These are phyloP conservation scores for Cryptosporidium sp. DNA, from an alignment of 169 alveolate genomes.

Conservation along the genomic window DNA sequence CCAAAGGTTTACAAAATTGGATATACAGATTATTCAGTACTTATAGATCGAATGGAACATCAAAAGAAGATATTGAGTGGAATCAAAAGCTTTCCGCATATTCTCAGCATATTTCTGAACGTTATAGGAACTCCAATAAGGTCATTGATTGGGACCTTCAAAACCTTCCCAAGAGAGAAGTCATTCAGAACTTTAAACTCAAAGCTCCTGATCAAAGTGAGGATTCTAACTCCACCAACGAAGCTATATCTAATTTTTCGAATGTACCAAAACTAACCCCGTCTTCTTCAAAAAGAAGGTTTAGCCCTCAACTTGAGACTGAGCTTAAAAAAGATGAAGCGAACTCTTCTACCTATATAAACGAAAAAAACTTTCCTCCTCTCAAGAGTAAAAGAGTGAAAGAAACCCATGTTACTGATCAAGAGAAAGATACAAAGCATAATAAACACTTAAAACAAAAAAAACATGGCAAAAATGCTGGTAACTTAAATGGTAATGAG, in stretches of 20 bases:
- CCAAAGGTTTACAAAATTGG: conserved; percentile 61
- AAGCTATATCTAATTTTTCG: not conserved
- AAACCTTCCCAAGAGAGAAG: conserved; percentile 54
- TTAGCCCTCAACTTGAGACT: not conserved
- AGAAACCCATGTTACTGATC: not conserved
- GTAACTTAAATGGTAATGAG: not conserved
- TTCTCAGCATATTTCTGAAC: conserved; percentile 35
- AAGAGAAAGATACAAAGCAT: not conserved
- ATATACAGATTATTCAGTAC: conserved; percentile 25
- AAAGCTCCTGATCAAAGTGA: not conserved
- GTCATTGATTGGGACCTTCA: conserved; percentile 61
- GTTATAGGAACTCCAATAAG: conserved; percentile 28
- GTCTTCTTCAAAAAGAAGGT: not conserved
- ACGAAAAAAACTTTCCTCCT: not conserved
- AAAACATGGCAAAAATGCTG: not conserved
- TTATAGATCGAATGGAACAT: conserved; percentile 58
- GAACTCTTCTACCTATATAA: not conserved
- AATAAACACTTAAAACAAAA: not conserved
- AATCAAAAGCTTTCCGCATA: conserved; percentile 44
- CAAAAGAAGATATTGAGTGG: conserved; percentile 71
- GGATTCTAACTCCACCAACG: not conserved
- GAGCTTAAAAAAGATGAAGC: not conserved
- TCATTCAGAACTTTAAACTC: conserved; percentile 37
- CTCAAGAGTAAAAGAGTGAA: not conserved
- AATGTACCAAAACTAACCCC: not conserved